These are phyloP conservation scores for Lupinus albus DNA, from an alignment of 306 rosid genomes.

Conservation along the genomic window DNA sequence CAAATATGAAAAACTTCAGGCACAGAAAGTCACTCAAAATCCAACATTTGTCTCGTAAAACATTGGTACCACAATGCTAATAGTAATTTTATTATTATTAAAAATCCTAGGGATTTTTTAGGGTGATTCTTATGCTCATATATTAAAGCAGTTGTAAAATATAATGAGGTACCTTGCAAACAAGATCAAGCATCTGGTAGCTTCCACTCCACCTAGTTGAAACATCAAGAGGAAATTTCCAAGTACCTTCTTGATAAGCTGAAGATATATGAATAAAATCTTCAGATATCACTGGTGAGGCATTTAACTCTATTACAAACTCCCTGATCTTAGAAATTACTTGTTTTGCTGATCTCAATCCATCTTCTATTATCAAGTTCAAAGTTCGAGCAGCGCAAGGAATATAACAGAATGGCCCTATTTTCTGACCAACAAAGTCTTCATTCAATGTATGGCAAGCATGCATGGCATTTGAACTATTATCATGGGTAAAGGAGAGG, in stretches of 20 bases:
- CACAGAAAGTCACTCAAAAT: conserved; percentile 13
- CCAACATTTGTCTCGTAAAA: conserved; percentile 15
- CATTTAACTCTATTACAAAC: conserved; percentile 71
- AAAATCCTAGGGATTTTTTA: background rate
- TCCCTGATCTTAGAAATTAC: conserved; percentile 77
- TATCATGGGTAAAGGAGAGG: conserved; percentile 93
- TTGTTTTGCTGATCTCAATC: conserved; percentile 65
- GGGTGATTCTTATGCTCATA: conserved; percentile 29
- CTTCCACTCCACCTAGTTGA: conserved; percentile 91
- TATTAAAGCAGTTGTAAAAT: conserved; percentile 26
- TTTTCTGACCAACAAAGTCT: conserved; percentile 70
- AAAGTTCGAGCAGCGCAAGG: conserved; percentile 92
- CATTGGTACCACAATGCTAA: conserved; percentile 19
- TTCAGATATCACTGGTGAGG: conserved; percentile 68
- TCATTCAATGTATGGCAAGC: conserved; percentile 81
- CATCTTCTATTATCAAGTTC: conserved; percentile 86
- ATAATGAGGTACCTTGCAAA: conserved; percentile 64
- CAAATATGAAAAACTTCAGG: conserved; percentile 20
- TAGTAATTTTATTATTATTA: background rate
- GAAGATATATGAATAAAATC: conserved; percentile 72
- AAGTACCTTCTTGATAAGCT: conserved; percentile 82
- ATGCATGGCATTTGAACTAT: conserved; percentile 67
- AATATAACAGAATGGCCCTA: conserved; percentile 83
- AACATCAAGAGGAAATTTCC: conserved; percentile 93
- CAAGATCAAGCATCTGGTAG: conserved; percentile 94